Base-by-base conservation (phyloP, 495 filamentous ascomycete genomes). In the Podospora pseudoanserina region DNA sequence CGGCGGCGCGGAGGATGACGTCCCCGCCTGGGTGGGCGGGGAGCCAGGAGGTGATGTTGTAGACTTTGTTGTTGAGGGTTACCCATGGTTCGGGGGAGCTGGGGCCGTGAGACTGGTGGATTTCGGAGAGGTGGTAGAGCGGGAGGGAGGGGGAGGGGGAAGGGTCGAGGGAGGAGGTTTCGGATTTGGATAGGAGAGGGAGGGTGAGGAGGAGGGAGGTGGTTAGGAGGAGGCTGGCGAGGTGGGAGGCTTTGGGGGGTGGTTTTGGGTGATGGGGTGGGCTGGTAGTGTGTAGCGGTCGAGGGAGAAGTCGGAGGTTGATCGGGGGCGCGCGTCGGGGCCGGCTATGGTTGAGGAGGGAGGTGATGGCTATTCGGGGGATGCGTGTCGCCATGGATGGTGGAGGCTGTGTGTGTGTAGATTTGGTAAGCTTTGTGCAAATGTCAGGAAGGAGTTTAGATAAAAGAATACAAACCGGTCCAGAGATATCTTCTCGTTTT, bases 1-100 rank as follows among this genome's bases (percentile, higher is more conserved):
- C 86, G 2, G 81, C 84, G 3, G 86, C 86, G 18, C 84, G 81
- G 15, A 88, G 78, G 65, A 89, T 89, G 3, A 89, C 83, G 58
- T 86, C 84, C 3, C 86, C 86, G 23, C 86, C 86, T 0, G 86
- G 86, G 68, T 89, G 86, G n/a, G 79, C 83, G 4, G 77, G 73
- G 1, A 88, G 70, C 83, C 84, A 88, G 30, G 85, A 80, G 11
- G 86, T 88, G 59, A 88, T 88, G 67, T 88, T 80, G 78, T 87
- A 88, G 7, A 88, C 85, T 44, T 83, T 81, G 70, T 82, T 80
- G 16, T 78, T 82, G 39, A 78, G 79, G 34, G 77, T 81, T 0
- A 87, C 81, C 86, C 86, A 88, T 18, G 82, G 81, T 4, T 75
- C 63, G 1, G 77, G 65, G 0, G 86, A 84, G 20, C 77, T 77